phyloP scores from a whole-genome alignment of 305 asterid species.

The Fraxinus sp. region DNA sequence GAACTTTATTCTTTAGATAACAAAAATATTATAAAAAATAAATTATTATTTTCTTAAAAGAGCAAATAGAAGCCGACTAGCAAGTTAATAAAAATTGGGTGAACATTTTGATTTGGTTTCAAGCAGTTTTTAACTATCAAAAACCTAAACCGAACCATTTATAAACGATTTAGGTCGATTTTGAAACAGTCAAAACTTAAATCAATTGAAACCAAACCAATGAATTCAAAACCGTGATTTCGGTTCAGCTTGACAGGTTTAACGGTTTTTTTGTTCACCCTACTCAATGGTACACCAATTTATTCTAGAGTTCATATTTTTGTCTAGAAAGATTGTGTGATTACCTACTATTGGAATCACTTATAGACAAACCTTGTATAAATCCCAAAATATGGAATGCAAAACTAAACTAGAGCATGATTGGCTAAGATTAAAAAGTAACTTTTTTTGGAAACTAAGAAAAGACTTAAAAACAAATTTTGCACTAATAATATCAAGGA shows the following conservation, averaged over 20 bases:
- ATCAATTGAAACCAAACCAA: background rate
- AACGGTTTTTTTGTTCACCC: background rate
- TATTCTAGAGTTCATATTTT: background rate
- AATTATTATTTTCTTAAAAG: background rate
- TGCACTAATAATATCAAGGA: background rate
- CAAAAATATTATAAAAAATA: too few species aligned
- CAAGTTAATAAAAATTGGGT: background rate
- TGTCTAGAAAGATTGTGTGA: background rate
- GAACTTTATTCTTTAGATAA: background rate
- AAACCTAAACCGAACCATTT: background rate
- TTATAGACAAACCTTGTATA: background rate
- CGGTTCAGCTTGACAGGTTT: background rate
- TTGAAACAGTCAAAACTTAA: background rate
- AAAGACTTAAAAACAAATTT: background rate
- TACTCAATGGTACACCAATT: background rate
- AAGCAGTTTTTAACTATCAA: background rate
- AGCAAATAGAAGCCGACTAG: background rate
- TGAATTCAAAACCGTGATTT: background rate
- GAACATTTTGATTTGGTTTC: background rate
- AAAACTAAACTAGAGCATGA: background rate
- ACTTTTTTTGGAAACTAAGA: background rate
- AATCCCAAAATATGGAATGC: background rate
- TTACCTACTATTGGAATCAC: background rate
- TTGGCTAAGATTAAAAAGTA: background rate
- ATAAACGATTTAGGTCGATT: background rate